Base-by-base conservation (phyloP, 257 asterid genomes). In the Euphrasia confusa region DNA sequence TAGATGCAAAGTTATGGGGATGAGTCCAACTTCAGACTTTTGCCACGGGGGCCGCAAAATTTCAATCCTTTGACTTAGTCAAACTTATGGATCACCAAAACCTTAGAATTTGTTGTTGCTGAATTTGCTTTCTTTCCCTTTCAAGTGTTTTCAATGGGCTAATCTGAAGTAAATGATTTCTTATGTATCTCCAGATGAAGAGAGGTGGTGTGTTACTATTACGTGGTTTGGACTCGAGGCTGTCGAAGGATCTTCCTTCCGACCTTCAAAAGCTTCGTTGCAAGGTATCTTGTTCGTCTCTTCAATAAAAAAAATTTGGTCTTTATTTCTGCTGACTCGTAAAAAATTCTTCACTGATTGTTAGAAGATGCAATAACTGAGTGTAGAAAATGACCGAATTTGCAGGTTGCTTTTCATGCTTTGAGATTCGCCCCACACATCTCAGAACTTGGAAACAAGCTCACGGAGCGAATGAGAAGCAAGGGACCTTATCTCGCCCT, bases 201-300 rank as follows among this genome's bases (percentile, higher is more conserved):
- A 80, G 98, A 74, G 96, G 89, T 35, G 99, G 97, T 3, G 88
- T 92, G 13, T 72, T 92, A 37, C 81, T 92, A 24, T 70, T 92
- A 45, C 94, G 97, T 30, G 87, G 99, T 67, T 70, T 92, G 39
- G 99, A 92, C 75, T 89, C 99, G 17, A 83, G 95, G 77, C 95
- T 92, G 11, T 86, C 99, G 3, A 86, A 92, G 82, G 97, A 89
- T 78, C 95, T 92, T 72, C 96, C 97, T 5, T 79, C 97, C 1
- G 96, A 92, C 66, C 97, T 92, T 84, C 99, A 92, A 68, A 92
- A 89, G 76, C 99, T 92, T 70, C 90, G 99, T 0, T 92, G 99
- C 95, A 92, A 89, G 99, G 99, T 92, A 78, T 27, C 15, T 58
- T 15, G 56, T 4, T 17, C 56, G 56, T 8, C 56, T 5, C 26